Evolutionary conservation across 148 eudicot genomes (phyloP), one percentile per base, ranked within the genome.

Genomic region (Rhododendron ovatum): DNA sequence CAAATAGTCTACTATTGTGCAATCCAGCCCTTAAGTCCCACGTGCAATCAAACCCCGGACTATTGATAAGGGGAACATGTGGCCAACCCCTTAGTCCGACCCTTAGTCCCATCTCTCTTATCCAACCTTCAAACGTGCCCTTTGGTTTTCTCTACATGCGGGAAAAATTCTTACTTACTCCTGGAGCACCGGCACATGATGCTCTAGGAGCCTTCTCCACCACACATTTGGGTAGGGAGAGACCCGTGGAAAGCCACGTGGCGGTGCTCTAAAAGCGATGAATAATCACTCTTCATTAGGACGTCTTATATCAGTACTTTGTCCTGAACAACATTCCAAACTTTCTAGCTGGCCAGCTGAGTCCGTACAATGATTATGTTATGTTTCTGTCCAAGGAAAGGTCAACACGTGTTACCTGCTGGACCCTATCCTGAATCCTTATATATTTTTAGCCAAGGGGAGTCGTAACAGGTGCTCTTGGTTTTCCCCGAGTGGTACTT

Each of bases 311-410:
- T 80, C 39, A 51, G 91, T 87, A 90, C 90, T 76, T 85, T 73
- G 90, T 91, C 90, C 91, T 90, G 61, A 91, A 87, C 93, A 87
- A 92, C 85, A 80, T 88, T 89, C 89, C 90, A 90, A 89, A 59
- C 67, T 84, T 78, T 82, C 83, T 88, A 88, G 92, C 92, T 92
- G 93, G 88, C 88, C 77, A 88, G 82, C 82, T 81, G 85, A 74
- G 86, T 88, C 89, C 89, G 91, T 90, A 90, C 92, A 89, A 89
- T 91, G 88, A 93, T 90, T 84, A 48, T 59, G 28, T 67, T 86
- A 82, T 83, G 81, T 86, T 59, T 87, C 48, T 73, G 69, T 85
- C 28, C 79, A 69, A 81, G 78, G 80, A 75, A 87, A 84, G 75
- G 81, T 83, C 80, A 77, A 81, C 84, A 50, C 79, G 85, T 81